phyloP scores from a whole-genome alignment of 805 yeast species.

The Candida wancherniae region DNA sequence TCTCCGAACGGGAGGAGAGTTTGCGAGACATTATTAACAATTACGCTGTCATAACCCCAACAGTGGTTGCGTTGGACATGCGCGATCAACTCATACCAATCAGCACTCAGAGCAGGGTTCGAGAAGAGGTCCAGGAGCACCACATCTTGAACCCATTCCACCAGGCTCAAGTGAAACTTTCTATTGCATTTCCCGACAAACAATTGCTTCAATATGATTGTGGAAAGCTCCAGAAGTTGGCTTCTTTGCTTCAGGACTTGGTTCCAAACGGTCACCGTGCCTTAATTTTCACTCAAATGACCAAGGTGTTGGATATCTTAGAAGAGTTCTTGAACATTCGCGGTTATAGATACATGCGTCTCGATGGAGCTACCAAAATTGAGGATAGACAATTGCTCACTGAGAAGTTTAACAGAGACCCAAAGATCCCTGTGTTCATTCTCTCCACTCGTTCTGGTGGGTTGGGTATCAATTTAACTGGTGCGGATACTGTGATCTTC shows the following conservation, averaged over 20 bases:
- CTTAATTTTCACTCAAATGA: slow-evolving; percentile 96
- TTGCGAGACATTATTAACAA: slow-evolving; percentile 58
- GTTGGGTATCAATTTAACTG: slow-evolving; percentile 92
- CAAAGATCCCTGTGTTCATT: slow-evolving; percentile 83
- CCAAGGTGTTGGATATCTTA: slow-evolving; percentile 86
- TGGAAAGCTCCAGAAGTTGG: slow-evolving; percentile 88
- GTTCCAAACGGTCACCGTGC: slow-evolving; percentile 90
- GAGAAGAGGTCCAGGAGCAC: slow-evolving; percentile 26
- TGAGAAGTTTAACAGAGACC: slow-evolving; percentile 85
- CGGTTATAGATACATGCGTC: slow-evolving; percentile 89
- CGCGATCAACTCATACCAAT: slow-evolving; percentile 46
- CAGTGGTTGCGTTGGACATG: slow-evolving; percentile 73
- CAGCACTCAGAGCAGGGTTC: slow-evolving; percentile 28
- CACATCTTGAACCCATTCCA: slow-evolving; percentile 60
- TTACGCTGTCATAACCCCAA: slow-evolving; percentile 84
- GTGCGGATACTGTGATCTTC: slow-evolving; percentile 97
- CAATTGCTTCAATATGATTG: slow-evolving; percentile 90
- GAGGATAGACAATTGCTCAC: slow-evolving; percentile 95
- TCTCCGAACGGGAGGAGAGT: slow-evolving; percentile 24
- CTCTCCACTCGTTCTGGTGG: slow-evolving; percentile 97
- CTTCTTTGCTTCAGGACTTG: slow-evolving; percentile 67
- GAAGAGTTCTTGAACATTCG: slow-evolving; percentile 92
- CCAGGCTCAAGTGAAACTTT: slow-evolving; percentile 74
- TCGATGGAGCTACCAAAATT: slow-evolving; percentile 96
- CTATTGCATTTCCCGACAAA: slow-evolving; percentile 96